A percentile compares a stretch with the other conserved stretches of the same genome.
These are phyloP conservation scores for Ceratobasidium theobromae DNA, from an alignment of 1,284 basidiomycete species.

Conservation along the genomic window DNA sequence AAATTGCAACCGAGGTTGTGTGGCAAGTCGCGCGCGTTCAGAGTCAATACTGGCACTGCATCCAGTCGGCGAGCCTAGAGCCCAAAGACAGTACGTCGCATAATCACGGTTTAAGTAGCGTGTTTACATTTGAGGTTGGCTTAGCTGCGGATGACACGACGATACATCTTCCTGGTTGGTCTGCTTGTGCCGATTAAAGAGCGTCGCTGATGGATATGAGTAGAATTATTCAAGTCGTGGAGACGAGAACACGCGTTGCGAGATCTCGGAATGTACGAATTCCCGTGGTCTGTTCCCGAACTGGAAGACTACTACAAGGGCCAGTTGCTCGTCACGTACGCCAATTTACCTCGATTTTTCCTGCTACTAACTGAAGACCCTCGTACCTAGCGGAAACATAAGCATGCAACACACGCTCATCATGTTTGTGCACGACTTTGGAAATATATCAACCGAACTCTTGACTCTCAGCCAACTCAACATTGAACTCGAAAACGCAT, in stretches of 20 bases:
- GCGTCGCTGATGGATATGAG: slow-evolving; percentile 1
- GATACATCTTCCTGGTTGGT: slow-evolving; percentile 64
- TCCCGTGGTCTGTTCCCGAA: slow-evolving; percentile 38
- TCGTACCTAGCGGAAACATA: slow-evolving; percentile 66
- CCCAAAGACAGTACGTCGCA: slow-evolving; percentile 64
- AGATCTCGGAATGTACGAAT: slow-evolving; percentile 36
- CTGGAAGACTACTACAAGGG: slow-evolving; percentile 27
- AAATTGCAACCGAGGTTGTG: slow-evolving; percentile 81
- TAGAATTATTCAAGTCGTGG: slow-evolving; percentile 23
- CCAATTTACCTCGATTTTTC: slow-evolving; percentile 34
- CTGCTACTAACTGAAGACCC: slow-evolving; percentile 29
- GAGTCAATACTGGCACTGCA: slow-evolving; percentile 86
- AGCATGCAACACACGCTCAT: slow-evolving; percentile 82
- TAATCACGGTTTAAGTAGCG: neutral
- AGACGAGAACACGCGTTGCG: slow-evolving; percentile 24
- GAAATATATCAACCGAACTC: slow-evolving; percentile 55
- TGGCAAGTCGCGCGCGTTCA: slow-evolving; percentile 85
- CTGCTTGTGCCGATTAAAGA: neutral
- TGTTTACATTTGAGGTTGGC: slow-evolving; percentile 9
- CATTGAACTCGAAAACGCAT: slow-evolving; percentile 24
- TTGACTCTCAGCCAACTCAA: slow-evolving; percentile 58
- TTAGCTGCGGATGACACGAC: slow-evolving; percentile 59
- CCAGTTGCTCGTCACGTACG: slow-evolving; percentile 34
- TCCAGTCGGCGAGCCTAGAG: slow-evolving; percentile 76
- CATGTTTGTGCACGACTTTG: slow-evolving; percentile 27